Conservation (phyloP, 169 alveolate species). For the Cryptosporidium muris region DNA sequence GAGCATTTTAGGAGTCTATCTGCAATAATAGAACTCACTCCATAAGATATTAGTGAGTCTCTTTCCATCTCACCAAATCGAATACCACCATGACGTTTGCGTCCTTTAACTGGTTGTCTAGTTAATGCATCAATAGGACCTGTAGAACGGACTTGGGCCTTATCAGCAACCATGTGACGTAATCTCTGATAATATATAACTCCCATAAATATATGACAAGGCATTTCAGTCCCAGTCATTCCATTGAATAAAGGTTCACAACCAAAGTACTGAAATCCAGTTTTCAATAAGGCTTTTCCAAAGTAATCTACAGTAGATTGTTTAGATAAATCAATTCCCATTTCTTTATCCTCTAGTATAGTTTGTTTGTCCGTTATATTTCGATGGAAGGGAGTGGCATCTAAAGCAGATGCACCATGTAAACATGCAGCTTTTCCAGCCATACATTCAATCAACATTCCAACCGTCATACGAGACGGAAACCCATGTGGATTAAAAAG, state of each 20-base stretch:
- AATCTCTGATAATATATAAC: conserved; percentile 98
- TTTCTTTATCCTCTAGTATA: conserved; percentile 27
- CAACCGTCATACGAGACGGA: conserved; percentile 99
- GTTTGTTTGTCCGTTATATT: conserved; percentile 72
- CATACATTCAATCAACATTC: conserved; percentile 97
- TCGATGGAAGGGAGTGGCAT: conserved; percentile 88
- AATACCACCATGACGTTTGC: conserved; percentile 98
- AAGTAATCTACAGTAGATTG: conserved; percentile 75
- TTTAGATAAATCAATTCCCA: conserved; percentile 11
- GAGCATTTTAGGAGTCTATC: conserved; percentile 97
- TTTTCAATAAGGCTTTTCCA: conserved; percentile 72
- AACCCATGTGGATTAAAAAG: conserved; percentile 99
- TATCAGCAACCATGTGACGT: conserved; percentile 99
- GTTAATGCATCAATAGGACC: conserved; percentile 99
- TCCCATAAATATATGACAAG: conserved; percentile 98
- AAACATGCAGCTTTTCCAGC: conserved; percentile 99
- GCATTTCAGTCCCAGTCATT: conserved; percentile 94
- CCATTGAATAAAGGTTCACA: conserved; percentile 98
- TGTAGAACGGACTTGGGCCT: conserved; percentile 94
- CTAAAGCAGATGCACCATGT: conserved; percentile 88
- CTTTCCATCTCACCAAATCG: conserved; percentile 99
- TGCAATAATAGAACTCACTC: conserved; percentile 94
- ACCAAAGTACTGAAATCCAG: conserved; percentile 90
- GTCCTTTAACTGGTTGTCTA: conserved; percentile 99
- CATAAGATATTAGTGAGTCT: conserved; percentile 98